phyloP scores from a whole-genome alignment of 768 basidiomycete species.

The Artomyces pyxidatus region DNA sequence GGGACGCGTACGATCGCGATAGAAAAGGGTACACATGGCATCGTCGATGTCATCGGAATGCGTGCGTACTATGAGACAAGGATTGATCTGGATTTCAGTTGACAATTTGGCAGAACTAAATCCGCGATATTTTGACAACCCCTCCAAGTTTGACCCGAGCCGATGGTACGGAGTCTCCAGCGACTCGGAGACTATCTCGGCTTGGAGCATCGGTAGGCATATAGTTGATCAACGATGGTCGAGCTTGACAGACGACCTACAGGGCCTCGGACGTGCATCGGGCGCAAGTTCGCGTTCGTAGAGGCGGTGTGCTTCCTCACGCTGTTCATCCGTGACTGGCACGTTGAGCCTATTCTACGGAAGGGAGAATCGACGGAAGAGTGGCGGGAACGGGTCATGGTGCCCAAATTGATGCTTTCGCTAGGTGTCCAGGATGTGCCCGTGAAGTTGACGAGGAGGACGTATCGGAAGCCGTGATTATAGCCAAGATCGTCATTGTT shows the following conservation, averaged over 20 bases:
- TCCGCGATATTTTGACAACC: constrained; percentile 27
- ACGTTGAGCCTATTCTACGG: constrained; percentile 35
- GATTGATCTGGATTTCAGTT: not conserved
- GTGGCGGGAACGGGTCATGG: constrained; percentile 10
- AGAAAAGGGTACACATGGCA: constrained; percentile 19
- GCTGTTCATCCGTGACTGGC: constrained; percentile 43
- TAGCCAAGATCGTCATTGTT: too few species aligned
- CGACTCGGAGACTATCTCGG: constrained; percentile 9
- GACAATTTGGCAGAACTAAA: constrained; percentile 26
- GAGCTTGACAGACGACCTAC: not conserved
- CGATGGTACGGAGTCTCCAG: constrained; percentile 27
- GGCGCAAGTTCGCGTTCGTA: constrained; percentile 44
- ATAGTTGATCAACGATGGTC: not conserved
- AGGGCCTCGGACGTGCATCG: constrained; percentile 46
- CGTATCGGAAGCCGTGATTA: too few species aligned
- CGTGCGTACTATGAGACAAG: too few species aligned
- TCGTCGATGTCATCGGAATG: constrained; percentile 24
- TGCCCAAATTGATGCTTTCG: too few species aligned
- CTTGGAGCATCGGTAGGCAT: constrained; percentile 15
- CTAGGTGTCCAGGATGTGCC: too few species aligned
- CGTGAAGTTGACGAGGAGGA: too few species aligned
- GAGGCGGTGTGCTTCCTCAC: constrained; percentile 49
- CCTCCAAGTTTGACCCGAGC: constrained; percentile 27
- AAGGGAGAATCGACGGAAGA: constrained; percentile 25
- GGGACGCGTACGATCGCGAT: constrained; percentile 11